Percentiles rank a stretch among this genome's conserved stretches.
These are phyloP conservation scores for Peronosclerospora sorghi DNA, from an alignment of 352 stramenopile genomes.

Conservation along the genomic window DNA sequence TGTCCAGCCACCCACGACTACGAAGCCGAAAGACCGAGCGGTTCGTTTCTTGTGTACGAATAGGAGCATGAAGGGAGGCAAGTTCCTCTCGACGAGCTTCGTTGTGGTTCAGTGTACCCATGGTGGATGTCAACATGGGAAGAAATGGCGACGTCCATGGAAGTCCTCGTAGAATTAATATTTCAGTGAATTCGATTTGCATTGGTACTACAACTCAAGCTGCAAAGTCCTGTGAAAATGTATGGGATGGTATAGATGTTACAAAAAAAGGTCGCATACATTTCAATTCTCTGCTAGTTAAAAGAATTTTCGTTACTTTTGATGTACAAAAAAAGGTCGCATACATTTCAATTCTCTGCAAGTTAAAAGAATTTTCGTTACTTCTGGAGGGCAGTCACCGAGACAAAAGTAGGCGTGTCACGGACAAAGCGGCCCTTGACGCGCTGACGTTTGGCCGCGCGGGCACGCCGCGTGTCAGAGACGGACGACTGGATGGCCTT, in stretches of 20 bases:
- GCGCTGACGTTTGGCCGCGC: conserved; percentile 48
- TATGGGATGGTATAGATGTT: too few relatives aligned
- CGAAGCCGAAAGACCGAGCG: conserved; percentile 15
- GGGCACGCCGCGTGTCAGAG: conserved; percentile 40
- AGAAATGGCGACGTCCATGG: too few relatives aligned
- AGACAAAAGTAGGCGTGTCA: conserved; percentile 45
- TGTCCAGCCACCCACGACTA: conserved; percentile 22
- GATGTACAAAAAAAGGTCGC: too few relatives aligned
- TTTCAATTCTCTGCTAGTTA: too few relatives aligned
- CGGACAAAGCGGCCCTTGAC: conserved; percentile 54
- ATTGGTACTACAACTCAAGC: too few relatives aligned
- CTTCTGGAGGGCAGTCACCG: conserved; percentile 51
- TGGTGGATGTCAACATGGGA: conserved; percentile 20
- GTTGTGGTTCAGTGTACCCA: conserved; percentile 8
- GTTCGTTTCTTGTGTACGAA: conserved; percentile 14
- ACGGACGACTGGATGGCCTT: conserved; percentile 20
- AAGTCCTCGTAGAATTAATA: too few relatives aligned
- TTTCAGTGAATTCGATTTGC: too few relatives aligned
- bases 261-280: too few relatives aligned
- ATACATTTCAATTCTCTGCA: too few relatives aligned
- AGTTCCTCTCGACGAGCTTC: background rate
- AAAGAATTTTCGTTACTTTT: too few relatives aligned
- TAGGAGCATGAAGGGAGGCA: background rate
- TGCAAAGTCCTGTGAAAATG: too few relatives aligned
- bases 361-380: too few relatives aligned